These are phyloP conservation scores for Chlorella vulgaris DNA, from an alignment of 139 green algal genomes.

Conservation along the genomic window DNA sequence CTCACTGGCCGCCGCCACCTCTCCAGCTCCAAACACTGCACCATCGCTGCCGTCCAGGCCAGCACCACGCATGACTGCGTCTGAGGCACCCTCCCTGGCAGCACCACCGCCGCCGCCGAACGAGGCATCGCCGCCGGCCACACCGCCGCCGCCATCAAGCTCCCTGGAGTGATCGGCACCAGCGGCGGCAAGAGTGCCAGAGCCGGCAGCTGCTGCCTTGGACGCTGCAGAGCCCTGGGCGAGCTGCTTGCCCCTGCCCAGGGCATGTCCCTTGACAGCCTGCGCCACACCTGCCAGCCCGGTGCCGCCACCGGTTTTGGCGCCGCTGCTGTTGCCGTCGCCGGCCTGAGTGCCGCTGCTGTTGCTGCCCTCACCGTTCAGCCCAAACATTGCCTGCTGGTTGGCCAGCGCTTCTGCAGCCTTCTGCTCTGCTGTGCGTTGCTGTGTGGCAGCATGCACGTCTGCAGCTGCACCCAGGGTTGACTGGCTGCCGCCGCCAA, in stretches of 20 bases:
- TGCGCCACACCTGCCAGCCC: neutral
- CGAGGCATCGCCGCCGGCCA: neutral
- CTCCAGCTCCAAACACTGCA: neutral
- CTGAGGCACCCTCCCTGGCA: too few relatives aligned
- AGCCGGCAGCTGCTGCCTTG: neutral
- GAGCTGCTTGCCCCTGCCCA: neutral
- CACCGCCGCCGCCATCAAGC: too few relatives aligned
- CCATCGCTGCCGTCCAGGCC: neutral
- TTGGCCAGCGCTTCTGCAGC: conserved; percentile 21
- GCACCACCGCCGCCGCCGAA: neutral
- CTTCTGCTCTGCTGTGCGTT: neutral
- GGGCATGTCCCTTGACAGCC: neutral
- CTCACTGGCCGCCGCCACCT: neutral
- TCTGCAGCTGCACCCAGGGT: neutral
- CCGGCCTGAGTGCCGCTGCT: neutral
- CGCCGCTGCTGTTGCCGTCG: neutral
- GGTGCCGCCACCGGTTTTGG: neutral
- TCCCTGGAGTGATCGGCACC: neutral
- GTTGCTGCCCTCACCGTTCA: too few relatives aligned
- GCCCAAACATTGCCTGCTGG: conserved; percentile 12
- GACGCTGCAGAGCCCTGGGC: neutral
- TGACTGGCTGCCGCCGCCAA: too few relatives aligned
- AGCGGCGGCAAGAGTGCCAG: neutral
- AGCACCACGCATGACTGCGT: neutral
- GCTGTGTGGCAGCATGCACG: neutral